Base-by-base conservation (phyloP, 176 grass and related monocot species). In the Leersia perrieri region DNA sequence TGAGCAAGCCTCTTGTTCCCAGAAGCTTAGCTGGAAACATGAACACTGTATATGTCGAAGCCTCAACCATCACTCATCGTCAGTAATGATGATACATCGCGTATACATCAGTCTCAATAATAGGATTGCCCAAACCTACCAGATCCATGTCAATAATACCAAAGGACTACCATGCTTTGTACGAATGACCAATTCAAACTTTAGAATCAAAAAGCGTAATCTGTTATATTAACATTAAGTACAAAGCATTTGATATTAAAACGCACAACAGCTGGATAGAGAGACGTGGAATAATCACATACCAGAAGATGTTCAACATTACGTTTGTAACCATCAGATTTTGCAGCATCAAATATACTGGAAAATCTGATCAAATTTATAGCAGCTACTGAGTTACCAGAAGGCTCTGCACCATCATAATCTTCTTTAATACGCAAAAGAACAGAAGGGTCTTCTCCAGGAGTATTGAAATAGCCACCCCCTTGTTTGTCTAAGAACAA, bases 351-450 rank as follows among this genome's bases (percentile, higher is more conserved):
- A 70, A 93, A 74, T 22, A 98, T 89, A 69, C 90, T 93, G 30
- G 95, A 86, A 13, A 98, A 87, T 71, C 95, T 89, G 74, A 98
- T 89, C 80, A 95, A 79, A 82, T 98, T 98, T 33, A 98, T 89
- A 1, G 95, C 90, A 63, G 95, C 78, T 9, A 98, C 79, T 3
- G 95, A 98, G 66, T 98, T 95, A 67, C 95, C 95, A 82, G 95
- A 98, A 68, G 92, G 95, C 67, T 98, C 95, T 35, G 95, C 95
- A 73, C 95, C 95, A 91, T 98, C 95, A 85, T 98, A 83, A 84
- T 95, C 95, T 79, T 98, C 95, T 89, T 98, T 98, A 80, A 89
- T 67, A 68, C 90, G 90, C 27, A 98, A 73, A 62, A 98, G 86
- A 18, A 98, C 90, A 28, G 95, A 98, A 61, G 95, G 92, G 45